Percentiles rank a stretch among this genome's conserved stretches.
These are phyloP conservation scores for Poteriospumella lacustris DNA, from an alignment of 108 stramenopile species.

Conservation along the genomic window DNA sequence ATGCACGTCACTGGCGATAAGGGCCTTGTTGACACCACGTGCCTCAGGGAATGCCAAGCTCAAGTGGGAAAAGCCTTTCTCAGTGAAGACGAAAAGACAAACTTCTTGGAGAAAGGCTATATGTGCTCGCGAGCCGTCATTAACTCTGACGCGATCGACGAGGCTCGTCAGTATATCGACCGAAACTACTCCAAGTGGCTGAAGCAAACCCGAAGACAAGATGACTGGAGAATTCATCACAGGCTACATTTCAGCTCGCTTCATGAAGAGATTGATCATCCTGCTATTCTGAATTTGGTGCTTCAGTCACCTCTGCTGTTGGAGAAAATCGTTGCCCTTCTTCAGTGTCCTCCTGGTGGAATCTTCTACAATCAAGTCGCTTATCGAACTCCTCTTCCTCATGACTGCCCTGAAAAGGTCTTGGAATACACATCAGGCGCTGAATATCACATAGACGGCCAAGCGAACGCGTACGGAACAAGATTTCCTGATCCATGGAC, in stretches of 20 bases:
- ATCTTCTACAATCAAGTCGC: slow-evolving; percentile 21
- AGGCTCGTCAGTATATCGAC: neutral
- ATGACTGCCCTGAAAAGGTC: neutral
- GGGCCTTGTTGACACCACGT: too few species aligned
- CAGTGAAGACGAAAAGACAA: neutral
- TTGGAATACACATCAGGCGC: neutral
- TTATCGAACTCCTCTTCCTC: slow-evolving; percentile 10
- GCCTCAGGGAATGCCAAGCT: too few species aligned
- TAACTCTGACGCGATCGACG: neutral
- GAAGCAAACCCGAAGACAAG: slow-evolving; percentile 10
- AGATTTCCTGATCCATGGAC: slow-evolving; percentile 26
- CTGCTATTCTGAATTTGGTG: slow-evolving; percentile 16
- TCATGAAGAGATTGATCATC: neutral
- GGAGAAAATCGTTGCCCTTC: neutral
- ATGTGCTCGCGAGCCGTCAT: neutral
- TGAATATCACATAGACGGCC: slow-evolving; percentile 22
- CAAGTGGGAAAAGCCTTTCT: too few species aligned
- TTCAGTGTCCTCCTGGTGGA: neutral
- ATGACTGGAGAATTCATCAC: slow-evolving; percentile 21
- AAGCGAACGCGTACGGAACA: neutral
- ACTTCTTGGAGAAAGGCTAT: slow-evolving; percentile 11
- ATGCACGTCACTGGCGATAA: too few species aligned
- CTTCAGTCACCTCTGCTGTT: neutral
- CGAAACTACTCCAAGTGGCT: neutral
- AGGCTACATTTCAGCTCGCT: neutral